These are phyloP conservation scores for Saccharomycopsis hybrid DNA, from an alignment of 1,139 yeast genomes.

Conservation along the genomic window DNA sequence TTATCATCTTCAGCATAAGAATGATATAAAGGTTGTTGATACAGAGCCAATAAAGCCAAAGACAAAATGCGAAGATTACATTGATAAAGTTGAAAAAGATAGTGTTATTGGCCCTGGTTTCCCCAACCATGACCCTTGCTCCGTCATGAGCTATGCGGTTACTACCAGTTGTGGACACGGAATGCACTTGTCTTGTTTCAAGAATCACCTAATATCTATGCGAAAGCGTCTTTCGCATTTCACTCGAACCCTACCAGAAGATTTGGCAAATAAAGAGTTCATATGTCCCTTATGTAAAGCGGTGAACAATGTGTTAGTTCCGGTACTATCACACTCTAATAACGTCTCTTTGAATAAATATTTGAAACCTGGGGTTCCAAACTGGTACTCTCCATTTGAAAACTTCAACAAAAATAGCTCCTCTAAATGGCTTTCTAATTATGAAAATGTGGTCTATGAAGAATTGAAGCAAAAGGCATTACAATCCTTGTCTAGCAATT, in stretches of 20 bases:
- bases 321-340: slow-evolving; percentile 34
- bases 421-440: not conserved
- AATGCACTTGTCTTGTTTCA: slow-evolving; percentile 76
- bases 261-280: slow-evolving; percentile 63
- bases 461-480: slow-evolving; percentile 3
- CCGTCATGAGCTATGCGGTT: slow-evolving; percentile 44
- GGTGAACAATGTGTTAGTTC: slow-evolving; percentile 75
- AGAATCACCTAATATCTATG: slow-evolving; percentile 51
- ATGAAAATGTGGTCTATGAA: slow-evolving; percentile 9
- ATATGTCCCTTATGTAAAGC: slow-evolving; percentile 91
- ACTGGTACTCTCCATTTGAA: slow-evolving; percentile 16
- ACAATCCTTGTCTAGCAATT: not conserved
- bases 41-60: slow-evolving; percentile 18
- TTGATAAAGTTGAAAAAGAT: slow-evolving; percentile 34
- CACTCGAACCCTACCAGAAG: slow-evolving; percentile 77
- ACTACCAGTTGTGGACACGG: slow-evolving; percentile 92
- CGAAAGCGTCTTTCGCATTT: slow-evolving; percentile 60
- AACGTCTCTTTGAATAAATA: not conserved
- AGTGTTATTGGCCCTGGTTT: slow-evolving; percentile 70
- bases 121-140: slow-evolving; percentile 33
- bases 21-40: too few species aligned
- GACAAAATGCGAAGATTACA: slow-evolving; percentile 34
- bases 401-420: not conserved
- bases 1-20: not conserved
- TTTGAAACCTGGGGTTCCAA: slow-evolving; percentile 2